A percentile compares a stretch with the other conserved stretches of the same genome.
Evolutionary conservation across 306 rosid species (phyloP).

Genomic region (Senna siamea): DNA sequence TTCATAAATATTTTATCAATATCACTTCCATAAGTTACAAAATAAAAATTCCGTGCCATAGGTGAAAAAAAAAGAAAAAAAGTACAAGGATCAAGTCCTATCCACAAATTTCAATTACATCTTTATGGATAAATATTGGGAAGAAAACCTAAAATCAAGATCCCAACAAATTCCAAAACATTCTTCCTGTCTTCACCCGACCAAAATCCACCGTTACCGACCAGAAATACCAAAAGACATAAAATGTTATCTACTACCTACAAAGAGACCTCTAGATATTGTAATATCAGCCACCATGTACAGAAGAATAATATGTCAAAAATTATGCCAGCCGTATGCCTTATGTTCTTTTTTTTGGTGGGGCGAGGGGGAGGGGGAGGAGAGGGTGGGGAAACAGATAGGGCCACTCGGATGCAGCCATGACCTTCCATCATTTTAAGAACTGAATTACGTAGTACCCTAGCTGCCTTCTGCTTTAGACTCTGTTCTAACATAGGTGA

Average conservation of each 20-base stretch:
- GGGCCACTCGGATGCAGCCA: conserved; percentile 21
- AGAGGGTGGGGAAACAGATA: background rate
- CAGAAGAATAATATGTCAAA: conserved; percentile 45
- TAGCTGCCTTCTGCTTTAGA: conserved; percentile 70
- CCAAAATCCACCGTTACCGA: too few relatives aligned
- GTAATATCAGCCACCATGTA: conserved; percentile 53
- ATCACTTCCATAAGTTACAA: background rate
- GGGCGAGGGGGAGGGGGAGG: too few relatives aligned
- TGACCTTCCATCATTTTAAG: background rate
- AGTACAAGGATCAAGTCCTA: conserved; percentile 1
- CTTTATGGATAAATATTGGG: conserved; percentile 8
- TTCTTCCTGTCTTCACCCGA: too few relatives aligned
- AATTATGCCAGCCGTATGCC: conserved; percentile 32
- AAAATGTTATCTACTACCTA: conserved; percentile 33
- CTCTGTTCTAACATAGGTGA: conserved; percentile 85
- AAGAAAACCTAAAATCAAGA: background rate
- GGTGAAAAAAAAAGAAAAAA: too few relatives aligned
- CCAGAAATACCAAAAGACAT: conserved; percentile 3
- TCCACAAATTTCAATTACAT: conserved; percentile 5
- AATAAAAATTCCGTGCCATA: background rate
- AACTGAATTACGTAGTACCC: conserved; percentile 47
- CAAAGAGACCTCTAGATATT: conserved; percentile 37
- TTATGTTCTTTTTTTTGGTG: background rate
- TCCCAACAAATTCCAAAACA: too few relatives aligned
- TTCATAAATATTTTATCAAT: too few relatives aligned